phyloP scores from a whole-genome alignment of 1,284 basidiomycete species.

The Moniliella sp. region DNA sequence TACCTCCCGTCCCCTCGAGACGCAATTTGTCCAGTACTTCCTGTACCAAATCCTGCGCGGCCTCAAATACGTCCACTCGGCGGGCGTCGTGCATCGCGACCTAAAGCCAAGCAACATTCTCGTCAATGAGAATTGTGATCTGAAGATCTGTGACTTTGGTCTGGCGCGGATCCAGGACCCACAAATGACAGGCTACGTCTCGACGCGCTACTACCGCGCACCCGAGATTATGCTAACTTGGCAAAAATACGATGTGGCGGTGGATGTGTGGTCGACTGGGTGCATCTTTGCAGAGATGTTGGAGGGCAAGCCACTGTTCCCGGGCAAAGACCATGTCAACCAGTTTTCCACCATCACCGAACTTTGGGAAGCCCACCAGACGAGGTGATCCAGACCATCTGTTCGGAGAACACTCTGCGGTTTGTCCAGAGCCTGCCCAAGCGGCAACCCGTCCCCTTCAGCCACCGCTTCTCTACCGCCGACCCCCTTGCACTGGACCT shows the following conservation, averaged over 20 bases:
- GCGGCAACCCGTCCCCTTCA: constrained; percentile 78
- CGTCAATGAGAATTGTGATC: constrained; percentile 96
- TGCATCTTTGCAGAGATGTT: constrained; percentile 99
- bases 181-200: constrained; percentile 98
- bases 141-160: constrained; percentile 97
- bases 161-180: constrained; percentile 78
- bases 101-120: constrained; percentile 99
- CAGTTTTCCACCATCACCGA: constrained; percentile 99
- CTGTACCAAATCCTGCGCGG: too few relatives aligned
- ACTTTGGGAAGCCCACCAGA: constrained; percentile 91
- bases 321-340: constrained; percentile 95
- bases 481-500: constrained; percentile 86
- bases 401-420: constrained; percentile 86
- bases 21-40: too few relatives aligned
- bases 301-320: constrained; percentile 92
- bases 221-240: constrained; percentile 99
- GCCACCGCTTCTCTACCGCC: constrained; percentile 67
- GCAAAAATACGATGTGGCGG: constrained; percentile 93
- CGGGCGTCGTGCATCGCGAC: too few relatives aligned
- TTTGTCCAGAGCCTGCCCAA: constrained; percentile 97
- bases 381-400: constrained; percentile 96
- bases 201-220: constrained; percentile 90
- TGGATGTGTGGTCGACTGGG: constrained; percentile 95
- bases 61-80: too few relatives aligned
- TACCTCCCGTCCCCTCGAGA: too few relatives aligned